A percentile compares a stretch with the other conserved stretches of the same genome.
Conservation (phyloP, 306 rosid species). For the Crotalaria pallida region DNA sequence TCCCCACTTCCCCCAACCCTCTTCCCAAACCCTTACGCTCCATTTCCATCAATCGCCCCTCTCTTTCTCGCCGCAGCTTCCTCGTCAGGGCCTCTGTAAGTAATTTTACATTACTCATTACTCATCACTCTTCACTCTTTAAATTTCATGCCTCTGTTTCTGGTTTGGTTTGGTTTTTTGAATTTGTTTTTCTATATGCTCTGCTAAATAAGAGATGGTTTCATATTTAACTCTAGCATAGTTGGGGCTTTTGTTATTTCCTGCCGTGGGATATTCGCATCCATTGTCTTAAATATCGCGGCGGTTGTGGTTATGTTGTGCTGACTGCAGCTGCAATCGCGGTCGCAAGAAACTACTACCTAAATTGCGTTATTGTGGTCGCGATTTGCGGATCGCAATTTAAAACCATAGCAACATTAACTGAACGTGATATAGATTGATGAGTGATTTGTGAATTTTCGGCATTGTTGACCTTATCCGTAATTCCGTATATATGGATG, state of each 20-base stretch:
- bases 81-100: constrained; percentile 52
- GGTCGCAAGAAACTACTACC: no score
- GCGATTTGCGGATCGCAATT: no score
- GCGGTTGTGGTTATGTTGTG: no score
- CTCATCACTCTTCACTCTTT: neutral
- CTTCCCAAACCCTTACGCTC: constrained; percentile 38
- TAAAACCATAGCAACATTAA: neutral
- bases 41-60: constrained; percentile 36
- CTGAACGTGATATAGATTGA: neutral
- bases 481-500: no score
- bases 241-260: neutral
- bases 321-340: no score
- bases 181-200: neutral
- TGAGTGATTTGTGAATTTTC: neutral
- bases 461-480: neutral
- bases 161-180: no score
- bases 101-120: neutral
- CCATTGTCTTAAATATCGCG: no score
- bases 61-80: constrained; percentile 45
- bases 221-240: neutral
- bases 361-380: no score
- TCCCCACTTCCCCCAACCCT: constrained; percentile 42
- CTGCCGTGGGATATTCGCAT: neutral
- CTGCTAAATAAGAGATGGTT: neutral
- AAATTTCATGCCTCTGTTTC: neutral